Base-by-base conservation (phyloP, 2,329 filamentous ascomycete genomes). In the Xylariomycetidae sp. region DNA sequence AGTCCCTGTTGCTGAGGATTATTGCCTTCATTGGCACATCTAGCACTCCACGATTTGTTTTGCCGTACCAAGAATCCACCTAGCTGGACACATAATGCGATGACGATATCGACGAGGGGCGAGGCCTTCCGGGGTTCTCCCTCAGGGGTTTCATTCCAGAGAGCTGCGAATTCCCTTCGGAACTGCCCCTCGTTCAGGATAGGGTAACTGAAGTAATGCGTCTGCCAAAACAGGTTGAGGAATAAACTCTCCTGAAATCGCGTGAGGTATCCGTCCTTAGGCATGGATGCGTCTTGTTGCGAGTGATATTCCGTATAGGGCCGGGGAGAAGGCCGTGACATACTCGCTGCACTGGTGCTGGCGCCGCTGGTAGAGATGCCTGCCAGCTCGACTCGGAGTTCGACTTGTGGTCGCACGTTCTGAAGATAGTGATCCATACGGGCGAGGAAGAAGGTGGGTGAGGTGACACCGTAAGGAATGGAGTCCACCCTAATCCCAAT, bases 171-270 rank as follows among this genome's bases (percentile, higher is more conserved):
- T 14, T 40, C 31, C 12, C 37, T 32, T 23, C 38, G 20, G 20
- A 45, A 41, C 6, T 40, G 11, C 2, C 14, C 30, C 23, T 45
- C 42, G 14, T 39, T 34, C 4, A 45, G 9, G 20, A 45, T 31
- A 13, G 42, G 42, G 27, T 18, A 40, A 26, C 40, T 34, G 26
- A 42, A 42, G 30, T 40, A 43, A 30, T 45, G 37, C 11, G 42
- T 30, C 27, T 43, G 37, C 42, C 42, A 45, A 29, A 42, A 45
- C 5, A 45, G 18, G 19, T 29, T 33, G 25, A 42, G 37, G 33
- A 42, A 45, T 13, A 33, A 30, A n/a, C n/a, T 26, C 26, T 45
- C 42, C 23, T 42, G 42, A n/a, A 29, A 14, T 3, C 25, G 28
- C 6, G 30, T 28, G 5, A 45, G 39, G 28, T 23, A 45, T 5